A percentile compares a stretch with the other conserved stretches of the same genome.
These are phyloP conservation scores for Penicillium dipodomyicola DNA, from an alignment of 495 filamentous ascomycete species.

Conservation along the genomic window DNA sequence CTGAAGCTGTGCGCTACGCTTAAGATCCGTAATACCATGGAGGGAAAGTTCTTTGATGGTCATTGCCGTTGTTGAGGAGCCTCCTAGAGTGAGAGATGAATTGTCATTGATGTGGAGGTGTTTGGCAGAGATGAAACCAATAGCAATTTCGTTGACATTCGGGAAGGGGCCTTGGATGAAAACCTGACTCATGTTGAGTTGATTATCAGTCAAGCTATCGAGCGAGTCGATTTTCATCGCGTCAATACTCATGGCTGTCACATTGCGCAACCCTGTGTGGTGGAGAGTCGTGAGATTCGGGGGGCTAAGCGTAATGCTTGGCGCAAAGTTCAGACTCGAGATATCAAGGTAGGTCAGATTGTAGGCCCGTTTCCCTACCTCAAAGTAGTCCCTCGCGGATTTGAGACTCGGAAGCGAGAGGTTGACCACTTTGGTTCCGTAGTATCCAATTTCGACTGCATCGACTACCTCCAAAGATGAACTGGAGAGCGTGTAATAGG, in stretches of 20 bases:
- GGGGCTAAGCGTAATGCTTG: neutral
- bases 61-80: slow-evolving; percentile 6
- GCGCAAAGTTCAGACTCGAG: slow-evolving; percentile 1
- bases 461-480: neutral
- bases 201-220: slow-evolving; percentile 5
- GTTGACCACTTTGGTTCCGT: neutral
- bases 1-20: neutral
- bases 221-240: slow-evolving; percentile 5
- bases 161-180: neutral
- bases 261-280: slow-evolving; percentile 8
- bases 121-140: slow-evolving; percentile 1
- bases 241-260: neutral
- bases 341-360: slow-evolving; percentile 11
- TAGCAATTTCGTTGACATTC: slow-evolving; percentile 3
- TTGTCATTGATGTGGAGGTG: neutral
- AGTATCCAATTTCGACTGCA: neutral
- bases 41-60: neutral
- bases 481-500: slow-evolving; percentile 8
- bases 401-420: slow-evolving; percentile 8
- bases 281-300: slow-evolving; percentile 5
- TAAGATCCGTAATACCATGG: neutral
- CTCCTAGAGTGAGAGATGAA: slow-evolving; percentile 2
- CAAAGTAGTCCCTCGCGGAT: neutral
- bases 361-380: neutral
- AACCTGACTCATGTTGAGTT: neutral